phyloP scores from a whole-genome alignment of 768 basidiomycete species.

The Termitomyces sp. region DNA sequence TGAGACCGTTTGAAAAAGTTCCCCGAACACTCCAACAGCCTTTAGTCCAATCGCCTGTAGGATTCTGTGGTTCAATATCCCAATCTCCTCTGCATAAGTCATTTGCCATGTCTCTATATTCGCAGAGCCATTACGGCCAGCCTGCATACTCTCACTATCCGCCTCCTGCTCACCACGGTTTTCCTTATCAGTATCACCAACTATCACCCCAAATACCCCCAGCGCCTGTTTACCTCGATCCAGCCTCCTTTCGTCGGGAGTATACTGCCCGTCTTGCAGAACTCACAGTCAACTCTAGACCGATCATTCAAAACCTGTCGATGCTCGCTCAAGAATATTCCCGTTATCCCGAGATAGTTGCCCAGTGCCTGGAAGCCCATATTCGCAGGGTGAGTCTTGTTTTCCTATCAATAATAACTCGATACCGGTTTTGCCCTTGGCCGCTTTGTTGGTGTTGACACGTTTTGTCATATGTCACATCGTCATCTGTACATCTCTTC shows the following conservation, averaged over 20 bases:
- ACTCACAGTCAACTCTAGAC: conserved; percentile 91
- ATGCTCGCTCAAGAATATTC: conserved; percentile 87
- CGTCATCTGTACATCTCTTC: conserved; percentile 15
- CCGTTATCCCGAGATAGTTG: conserved; percentile 74
- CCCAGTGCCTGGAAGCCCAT: conserved; percentile 77
- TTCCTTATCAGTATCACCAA: conserved; percentile 38
- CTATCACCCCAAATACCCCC: conserved; percentile 38
- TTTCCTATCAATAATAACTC: conserved; percentile 4
- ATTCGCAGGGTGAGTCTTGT: conserved; percentile 78
- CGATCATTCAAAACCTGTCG: conserved; percentile 89
- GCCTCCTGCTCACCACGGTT: conserved; percentile 33
- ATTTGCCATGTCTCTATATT: conserved; percentile 54
- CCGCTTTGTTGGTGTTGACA: conserved; percentile 10
- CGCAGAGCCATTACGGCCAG: conserved; percentile 59
- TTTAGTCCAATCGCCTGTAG: conserved; percentile 9
- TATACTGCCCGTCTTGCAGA: conserved; percentile 67
- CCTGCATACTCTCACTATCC: conserved; percentile 47
- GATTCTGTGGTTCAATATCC: conserved; percentile 15
- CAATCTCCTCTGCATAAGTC: conserved; percentile 24
- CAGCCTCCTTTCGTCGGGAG: conserved; percentile 73
- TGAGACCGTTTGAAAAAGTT: conserved; percentile 42
- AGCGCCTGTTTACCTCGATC: conserved; percentile 44
- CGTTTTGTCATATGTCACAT: conserved; percentile 2
- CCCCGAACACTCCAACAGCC: conserved; percentile 19
- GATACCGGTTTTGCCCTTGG: conserved; percentile 18